phyloP scores from a whole-genome alignment of 331 rosid species.

The Phaseolus coccineus region DNA sequence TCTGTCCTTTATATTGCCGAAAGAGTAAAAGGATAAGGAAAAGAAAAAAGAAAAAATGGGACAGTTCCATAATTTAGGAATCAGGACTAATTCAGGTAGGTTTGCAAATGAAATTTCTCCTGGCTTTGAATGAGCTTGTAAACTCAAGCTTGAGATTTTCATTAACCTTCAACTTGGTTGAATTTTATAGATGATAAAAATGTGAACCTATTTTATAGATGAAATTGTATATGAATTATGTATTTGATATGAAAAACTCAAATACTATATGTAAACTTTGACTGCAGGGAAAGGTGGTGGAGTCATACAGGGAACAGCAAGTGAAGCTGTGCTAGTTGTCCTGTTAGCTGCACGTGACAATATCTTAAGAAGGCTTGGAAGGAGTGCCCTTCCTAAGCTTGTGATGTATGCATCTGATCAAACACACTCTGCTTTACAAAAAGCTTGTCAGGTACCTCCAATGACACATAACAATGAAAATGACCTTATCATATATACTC shows the following conservation, averaged over 20 bases:
- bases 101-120: neutral
- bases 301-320: slow-evolving; percentile 96
- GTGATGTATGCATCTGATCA: slow-evolving; percentile 94
- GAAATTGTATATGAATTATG: neutral
- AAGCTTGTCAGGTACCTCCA: slow-evolving; percentile 85
- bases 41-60: neutral
- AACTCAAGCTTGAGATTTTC: slow-evolving; percentile 33
- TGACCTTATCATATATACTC: slow-evolving; percentile 25
- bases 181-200: slow-evolving; percentile 25
- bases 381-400: slow-evolving; percentile 67
- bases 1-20: neutral
- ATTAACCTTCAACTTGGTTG: neutral
- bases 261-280: slow-evolving; percentile 31
- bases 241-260: slow-evolving; percentile 13
- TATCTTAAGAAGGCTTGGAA: slow-evolving; percentile 64
- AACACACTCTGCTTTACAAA: slow-evolving; percentile 75
- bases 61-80: slow-evolving; percentile 12
- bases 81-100: neutral
- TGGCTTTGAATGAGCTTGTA: slow-evolving; percentile 18
- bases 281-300: slow-evolving; percentile 91
- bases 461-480: slow-evolving; percentile 21
- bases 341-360: slow-evolving; percentile 91
- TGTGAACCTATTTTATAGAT: neutral
- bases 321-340: slow-evolving; percentile 94
- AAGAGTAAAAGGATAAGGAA: neutral